A percentile compares a stretch with the other conserved stretches of the same genome.
These are phyloP conservation scores for Aphanomyces euteiches DNA, from an alignment of 352 stramenopile genomes.

Conservation along the genomic window DNA sequence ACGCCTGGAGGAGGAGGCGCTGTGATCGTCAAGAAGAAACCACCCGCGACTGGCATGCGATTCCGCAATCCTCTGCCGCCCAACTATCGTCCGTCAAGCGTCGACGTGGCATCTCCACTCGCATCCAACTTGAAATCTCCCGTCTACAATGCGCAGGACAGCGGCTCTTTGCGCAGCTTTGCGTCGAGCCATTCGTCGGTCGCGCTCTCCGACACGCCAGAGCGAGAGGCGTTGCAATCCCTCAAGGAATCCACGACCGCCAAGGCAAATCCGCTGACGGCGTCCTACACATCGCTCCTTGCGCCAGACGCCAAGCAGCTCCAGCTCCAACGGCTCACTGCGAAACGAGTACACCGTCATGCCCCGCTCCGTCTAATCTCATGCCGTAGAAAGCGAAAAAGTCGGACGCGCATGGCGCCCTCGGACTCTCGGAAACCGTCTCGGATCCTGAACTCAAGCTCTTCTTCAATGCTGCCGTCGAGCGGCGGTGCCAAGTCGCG, in stretches of 20 bases:
- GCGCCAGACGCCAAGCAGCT: constrained; percentile 8
- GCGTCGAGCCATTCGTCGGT: too few species aligned
- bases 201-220: too few species aligned
- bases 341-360: constrained; percentile 9
- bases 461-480: constrained; percentile 37
- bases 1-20: constrained; percentile 29
- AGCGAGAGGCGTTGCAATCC: too few species aligned
- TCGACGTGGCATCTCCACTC: constrained; percentile 29
- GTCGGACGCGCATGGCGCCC: constrained; percentile 33
- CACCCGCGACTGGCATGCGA: constrained; percentile 52
- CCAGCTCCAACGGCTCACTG: constrained; percentile 9
- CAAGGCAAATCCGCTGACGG: constrained; percentile 8
- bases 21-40: constrained; percentile 30
- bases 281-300: constrained; percentile 22
- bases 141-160: too few species aligned
- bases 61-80: constrained; percentile 65
- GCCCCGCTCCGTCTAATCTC: neutral
- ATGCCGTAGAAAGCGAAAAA: neutral
- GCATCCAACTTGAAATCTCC: too few species aligned
- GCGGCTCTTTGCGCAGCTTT: too few species aligned
- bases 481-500: constrained; percentile 33
- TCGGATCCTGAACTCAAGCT: constrained; percentile 59
- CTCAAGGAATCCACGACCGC: constrained; percentile 27
- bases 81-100: constrained; percentile 41
- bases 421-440: constrained; percentile 42